Base-by-base conservation (phyloP, 495 filamentous ascomycete species). In the Copromyces sp. region DNA sequence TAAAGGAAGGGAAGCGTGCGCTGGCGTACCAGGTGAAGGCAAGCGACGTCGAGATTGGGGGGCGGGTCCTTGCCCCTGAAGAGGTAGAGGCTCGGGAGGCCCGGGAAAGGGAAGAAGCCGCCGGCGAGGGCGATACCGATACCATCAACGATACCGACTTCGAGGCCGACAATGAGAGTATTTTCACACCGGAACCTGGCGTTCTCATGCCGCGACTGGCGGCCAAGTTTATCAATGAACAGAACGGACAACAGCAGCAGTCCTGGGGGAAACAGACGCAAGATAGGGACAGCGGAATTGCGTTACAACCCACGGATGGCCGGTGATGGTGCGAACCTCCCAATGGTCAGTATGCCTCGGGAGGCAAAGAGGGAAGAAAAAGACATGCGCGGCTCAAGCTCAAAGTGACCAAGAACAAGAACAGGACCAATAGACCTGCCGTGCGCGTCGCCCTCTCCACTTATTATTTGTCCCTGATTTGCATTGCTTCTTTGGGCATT, bases 1-100 rank as follows among this genome's bases (percentile, higher is more conserved):
- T 99, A 76, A 89, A 86, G 40, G 93, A 97, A 71, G 95, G 91
- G 37, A 92, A 90, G 76, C 93, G 91, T 76, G 95, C 95, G 2
- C 87, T 99, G 11, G 91, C 90, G 65, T 96, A 95, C 76, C 84
- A 87, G 44, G 91, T 97, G 20, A 86, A 86, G 11, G 86, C 90
- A 24, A 90, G 87, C 74, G 94, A 97, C 75, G 83, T 97, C n/a
- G 87, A 91, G 76, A 78, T 95, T 16, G 91, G 94, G 5, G 95
- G 95, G 0, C 86, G 94, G 29, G 92, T 99, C 4, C 84, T 99
- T 3, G 82, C 83, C 2, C 88, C 89, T 12, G 79, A 81, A 69
- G 79, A 79, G 35, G 42, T 81, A 1, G 79, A 80, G 39, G 71
- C 65, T 12, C 82, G 84, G 16, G 82, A 78, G 59, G 72, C 61